Percentiles rank a stretch among this genome's conserved stretches.
Conservation (phyloP, 176 grass and related monocot species). For the Aegilops speltoides region DNA sequence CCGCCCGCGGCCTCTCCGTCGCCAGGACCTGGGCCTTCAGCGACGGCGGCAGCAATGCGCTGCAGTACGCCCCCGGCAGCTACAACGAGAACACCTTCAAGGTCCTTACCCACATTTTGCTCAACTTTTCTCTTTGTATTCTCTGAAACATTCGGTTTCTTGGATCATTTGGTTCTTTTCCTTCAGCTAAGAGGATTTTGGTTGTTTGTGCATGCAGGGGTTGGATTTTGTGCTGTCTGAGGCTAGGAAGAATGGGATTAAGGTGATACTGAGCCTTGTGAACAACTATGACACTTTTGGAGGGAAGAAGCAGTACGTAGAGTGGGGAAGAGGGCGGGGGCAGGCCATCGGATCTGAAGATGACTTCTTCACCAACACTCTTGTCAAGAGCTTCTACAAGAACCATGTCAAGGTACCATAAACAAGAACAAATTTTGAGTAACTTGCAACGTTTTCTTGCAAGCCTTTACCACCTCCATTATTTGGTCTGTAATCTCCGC, state of each 20-base stretch:
- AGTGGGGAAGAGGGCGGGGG: slow-evolving; percentile 80
- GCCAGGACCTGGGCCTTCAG: slow-evolving; percentile 92
- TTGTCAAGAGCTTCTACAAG: slow-evolving; percentile 80
- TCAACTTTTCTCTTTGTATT: neutral
- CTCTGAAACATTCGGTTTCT: neutral
- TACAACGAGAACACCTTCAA: slow-evolving; percentile 94
- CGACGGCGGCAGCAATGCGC: slow-evolving; percentile 64
- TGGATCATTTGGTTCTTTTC: neutral
- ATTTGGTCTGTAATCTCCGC: neutral
- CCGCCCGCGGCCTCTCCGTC: slow-evolving; percentile 66
- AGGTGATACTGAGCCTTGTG: slow-evolving; percentile 83
- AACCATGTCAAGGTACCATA: slow-evolving; percentile 80
- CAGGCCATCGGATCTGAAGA: slow-evolving; percentile 81
- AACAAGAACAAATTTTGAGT: neutral
- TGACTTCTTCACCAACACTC: slow-evolving; percentile 81
- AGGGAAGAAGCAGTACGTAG: slow-evolving; percentile 95
- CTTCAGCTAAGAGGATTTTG: neutral
- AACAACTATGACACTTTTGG: slow-evolving; percentile 82
- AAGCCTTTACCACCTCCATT: neutral
- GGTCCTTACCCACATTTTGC: slow-evolving; percentile 34
- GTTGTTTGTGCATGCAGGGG: slow-evolving; percentile 40
- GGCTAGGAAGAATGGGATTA: slow-evolving; percentile 64
- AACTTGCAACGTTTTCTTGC: neutral
- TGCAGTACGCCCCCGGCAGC: slow-evolving; percentile 73
- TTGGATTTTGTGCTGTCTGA: slow-evolving; percentile 91